phyloP scores from a whole-genome alignment of 1,284 basidiomycete genomes.

The Irpex sp. region DNA sequence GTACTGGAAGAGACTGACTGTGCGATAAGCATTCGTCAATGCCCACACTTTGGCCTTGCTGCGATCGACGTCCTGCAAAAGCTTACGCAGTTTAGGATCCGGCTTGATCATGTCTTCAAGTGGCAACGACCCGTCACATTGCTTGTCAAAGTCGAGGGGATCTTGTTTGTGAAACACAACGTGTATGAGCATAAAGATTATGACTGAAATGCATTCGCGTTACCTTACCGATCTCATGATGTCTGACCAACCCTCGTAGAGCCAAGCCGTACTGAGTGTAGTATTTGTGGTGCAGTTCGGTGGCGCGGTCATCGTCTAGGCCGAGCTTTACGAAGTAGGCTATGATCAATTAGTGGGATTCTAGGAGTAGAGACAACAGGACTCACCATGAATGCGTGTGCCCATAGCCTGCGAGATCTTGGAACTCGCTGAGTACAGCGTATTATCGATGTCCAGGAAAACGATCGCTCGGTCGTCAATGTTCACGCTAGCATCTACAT shows the following conservation, averaged over 20 bases:
- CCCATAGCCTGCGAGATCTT: slow-evolving; percentile 81
- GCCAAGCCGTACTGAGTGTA: slow-evolving; percentile 82
- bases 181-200: background rate
- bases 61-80: slow-evolving; percentile 77
- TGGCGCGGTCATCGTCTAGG: slow-evolving; percentile 63
- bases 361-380: background rate
- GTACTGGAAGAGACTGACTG: slow-evolving; percentile 38
- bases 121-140: slow-evolving; percentile 81
- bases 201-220: slow-evolving; percentile 3
- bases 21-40: slow-evolving; percentile 74
- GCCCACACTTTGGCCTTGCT: slow-evolving; percentile 77
- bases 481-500: background rate
- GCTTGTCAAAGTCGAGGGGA: slow-evolving; percentile 79
- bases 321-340: slow-evolving; percentile 76
- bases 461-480: slow-evolving; percentile 54
- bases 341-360: slow-evolving; percentile 21
- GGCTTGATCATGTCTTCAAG: slow-evolving; percentile 77
- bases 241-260: slow-evolving; percentile 73
- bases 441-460: slow-evolving; percentile 88
- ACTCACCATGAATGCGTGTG: slow-evolving; percentile 65
- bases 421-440: slow-evolving; percentile 71
- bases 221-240: slow-evolving; percentile 70
- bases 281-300: slow-evolving; percentile 68
- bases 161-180: slow-evolving; percentile 37
- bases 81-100: slow-evolving; percentile 53